These are phyloP conservation scores for Kurtzmaniella quercitrusa DNA, from an alignment of 1,139 yeast genomes.

Conservation along the genomic window DNA sequence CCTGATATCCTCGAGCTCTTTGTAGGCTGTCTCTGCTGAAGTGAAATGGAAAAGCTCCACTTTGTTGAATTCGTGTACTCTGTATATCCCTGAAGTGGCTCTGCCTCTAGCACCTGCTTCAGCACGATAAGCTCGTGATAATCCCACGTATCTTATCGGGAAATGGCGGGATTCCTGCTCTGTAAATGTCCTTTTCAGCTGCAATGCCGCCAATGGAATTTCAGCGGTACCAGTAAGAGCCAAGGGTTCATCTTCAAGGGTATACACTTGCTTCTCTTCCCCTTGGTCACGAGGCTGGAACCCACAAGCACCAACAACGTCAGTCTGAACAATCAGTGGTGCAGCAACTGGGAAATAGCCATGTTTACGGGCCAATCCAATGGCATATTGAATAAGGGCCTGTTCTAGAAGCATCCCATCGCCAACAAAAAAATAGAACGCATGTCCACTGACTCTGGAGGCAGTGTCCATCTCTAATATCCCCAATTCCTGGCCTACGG, in stretches of 20 bases:
- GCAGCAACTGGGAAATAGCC: slow-evolving; percentile 78
- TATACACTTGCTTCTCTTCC: slow-evolving; percentile 82
- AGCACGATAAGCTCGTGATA: slow-evolving; percentile 85
- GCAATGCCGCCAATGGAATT: slow-evolving; percentile 82
- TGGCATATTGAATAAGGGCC: slow-evolving; percentile 78
- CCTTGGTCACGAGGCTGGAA: slow-evolving; percentile 90
- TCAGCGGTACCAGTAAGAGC: slow-evolving; percentile 95
- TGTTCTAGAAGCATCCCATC: slow-evolving; percentile 90
- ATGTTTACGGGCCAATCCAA: slow-evolving; percentile 56
- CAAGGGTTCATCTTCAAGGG: slow-evolving; percentile 45
- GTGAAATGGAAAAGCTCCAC: slow-evolving; percentile 89
- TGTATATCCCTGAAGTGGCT: slow-evolving; percentile 85
- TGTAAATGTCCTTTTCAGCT: slow-evolving; percentile 21
- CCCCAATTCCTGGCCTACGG: slow-evolving; percentile 56
- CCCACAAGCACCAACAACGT: slow-evolving; percentile 85
- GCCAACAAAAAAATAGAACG: slow-evolving; percentile 82
- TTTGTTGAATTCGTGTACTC: slow-evolving; percentile 98
- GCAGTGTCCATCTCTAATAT: slow-evolving; percentile 72
- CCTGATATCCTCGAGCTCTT: slow-evolving; percentile 57
- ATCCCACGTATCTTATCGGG: slow-evolving; percentile 69
- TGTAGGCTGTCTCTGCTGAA: slow-evolving; percentile 36
- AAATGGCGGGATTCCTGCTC: slow-evolving; percentile 22
- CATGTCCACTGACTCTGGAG: slow-evolving; percentile 72
- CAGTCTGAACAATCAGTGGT: slow-evolving; percentile 80
- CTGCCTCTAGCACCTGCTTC: slow-evolving; percentile 97